Evolutionary conservation across 805 yeast species (phyloP).

Genomic region (Metschnikowia aberdeeniae): DNA sequence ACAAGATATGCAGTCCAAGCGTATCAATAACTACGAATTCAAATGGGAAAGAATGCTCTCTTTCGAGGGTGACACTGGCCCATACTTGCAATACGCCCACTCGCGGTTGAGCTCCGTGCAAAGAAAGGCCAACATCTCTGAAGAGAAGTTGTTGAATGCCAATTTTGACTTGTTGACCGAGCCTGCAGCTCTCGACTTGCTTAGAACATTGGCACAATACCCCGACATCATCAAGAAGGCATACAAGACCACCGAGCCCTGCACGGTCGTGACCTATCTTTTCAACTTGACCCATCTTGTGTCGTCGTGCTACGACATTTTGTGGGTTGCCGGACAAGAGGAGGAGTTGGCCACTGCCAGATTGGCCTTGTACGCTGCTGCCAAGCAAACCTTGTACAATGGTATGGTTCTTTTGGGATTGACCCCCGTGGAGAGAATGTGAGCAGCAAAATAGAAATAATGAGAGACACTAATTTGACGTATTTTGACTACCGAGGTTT

Average conservation of each 20-base stretch:
- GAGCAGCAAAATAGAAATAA: conserved; percentile 15
- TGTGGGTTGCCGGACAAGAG: conserved; percentile 97
- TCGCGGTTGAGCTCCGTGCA: conserved; percentile 93
- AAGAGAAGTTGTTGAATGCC: conserved; percentile 43
- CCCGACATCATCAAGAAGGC: conserved; percentile 89
- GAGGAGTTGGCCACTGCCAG: conserved; percentile 84
- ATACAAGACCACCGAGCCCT: conserved; percentile 80
- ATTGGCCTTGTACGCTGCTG: conserved; percentile 84
- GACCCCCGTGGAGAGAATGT: conserved; percentile 99
- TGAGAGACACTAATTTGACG: background rate
- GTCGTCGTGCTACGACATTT: conserved; percentile 89
- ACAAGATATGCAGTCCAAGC: conserved; percentile 97
- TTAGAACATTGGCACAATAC: conserved; percentile 80
- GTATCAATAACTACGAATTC: conserved; percentile 93
- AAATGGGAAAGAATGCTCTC: conserved; percentile 98
- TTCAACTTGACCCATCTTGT: conserved; percentile 91
- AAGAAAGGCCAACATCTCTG: conserved; percentile 61
- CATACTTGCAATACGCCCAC: conserved; percentile 97
- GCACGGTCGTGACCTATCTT: conserved; percentile 89
- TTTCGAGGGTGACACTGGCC: conserved; percentile 99
- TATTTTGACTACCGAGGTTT: background rate
- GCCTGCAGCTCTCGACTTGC: conserved; percentile 63
- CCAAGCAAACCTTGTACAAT: conserved; percentile 82
- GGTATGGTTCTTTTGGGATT: conserved; percentile 89
- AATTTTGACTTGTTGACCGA: conserved; percentile 64